Percentiles rank a stretch among this genome's conserved stretches.
These are phyloP conservation scores for Arthrocladium fulminans DNA, from an alignment of 2,329 filamentous ascomycete genomes.

Conservation along the genomic window DNA sequence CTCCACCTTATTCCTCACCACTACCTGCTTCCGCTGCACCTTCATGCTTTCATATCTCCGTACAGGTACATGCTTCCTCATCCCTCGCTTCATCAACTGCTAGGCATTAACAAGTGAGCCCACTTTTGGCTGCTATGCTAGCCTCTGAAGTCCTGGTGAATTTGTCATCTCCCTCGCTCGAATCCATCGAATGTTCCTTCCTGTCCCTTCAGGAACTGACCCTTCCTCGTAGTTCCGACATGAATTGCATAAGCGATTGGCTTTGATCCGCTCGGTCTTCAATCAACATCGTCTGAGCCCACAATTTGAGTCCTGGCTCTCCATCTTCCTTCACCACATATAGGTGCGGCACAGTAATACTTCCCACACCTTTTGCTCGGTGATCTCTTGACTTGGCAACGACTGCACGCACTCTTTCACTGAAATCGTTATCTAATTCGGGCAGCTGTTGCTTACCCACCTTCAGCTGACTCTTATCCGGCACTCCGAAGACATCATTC, in stretches of 20 bases:
- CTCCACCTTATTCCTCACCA: no score
- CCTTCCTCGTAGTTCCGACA: neutral
- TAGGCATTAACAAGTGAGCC: no score
- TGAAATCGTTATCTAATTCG: slow-evolving; percentile 90
- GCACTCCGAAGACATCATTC: slow-evolving; percentile 78
- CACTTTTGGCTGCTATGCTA: no score
- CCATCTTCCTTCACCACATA: slow-evolving; percentile 94
- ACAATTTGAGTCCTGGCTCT: slow-evolving; percentile 87
- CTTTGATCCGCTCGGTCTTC: slow-evolving; percentile 93
- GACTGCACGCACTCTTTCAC: slow-evolving; percentile 82
- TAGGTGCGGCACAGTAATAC: slow-evolving; percentile 82
- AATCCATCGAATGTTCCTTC: neutral
- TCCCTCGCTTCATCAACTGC: no score
- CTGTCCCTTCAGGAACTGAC: neutral
- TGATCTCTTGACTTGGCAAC: slow-evolving; percentile 88
- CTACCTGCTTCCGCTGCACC: no score
- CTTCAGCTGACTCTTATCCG: slow-evolving; percentile 73
- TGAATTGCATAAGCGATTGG: neutral
- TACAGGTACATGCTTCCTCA: no score
- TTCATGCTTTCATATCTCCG: no score
- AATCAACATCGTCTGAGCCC: slow-evolving; percentile 91
- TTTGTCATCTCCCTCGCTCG: no score
- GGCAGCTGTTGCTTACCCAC: slow-evolving; percentile 85
- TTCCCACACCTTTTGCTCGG: slow-evolving; percentile 76
- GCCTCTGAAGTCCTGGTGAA: no score